Percentiles rank a stretch among this genome's conserved stretches.
Conservation (phyloP, 345 rosid genomes). For the Psidium friedrichsthalianum region DNA sequence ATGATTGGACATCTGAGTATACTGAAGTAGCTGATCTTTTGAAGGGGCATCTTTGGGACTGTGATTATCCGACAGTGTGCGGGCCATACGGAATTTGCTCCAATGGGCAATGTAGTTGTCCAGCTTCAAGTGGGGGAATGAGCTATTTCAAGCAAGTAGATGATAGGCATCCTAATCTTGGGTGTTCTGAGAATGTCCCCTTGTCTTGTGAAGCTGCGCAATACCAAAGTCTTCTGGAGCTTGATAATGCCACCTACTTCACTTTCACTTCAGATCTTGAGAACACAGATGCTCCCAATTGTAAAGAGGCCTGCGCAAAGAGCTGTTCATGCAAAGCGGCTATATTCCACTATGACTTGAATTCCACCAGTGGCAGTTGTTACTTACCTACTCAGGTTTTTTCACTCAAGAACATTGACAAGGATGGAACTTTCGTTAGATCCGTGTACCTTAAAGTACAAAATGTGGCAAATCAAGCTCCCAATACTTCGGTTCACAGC, state of each 20-base stretch:
- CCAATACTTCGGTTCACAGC: neutral
- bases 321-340: constrained; percentile 25
- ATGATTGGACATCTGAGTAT: neutral
- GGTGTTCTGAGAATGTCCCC: neutral
- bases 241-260: neutral
- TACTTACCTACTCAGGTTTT: constrained; percentile 2
- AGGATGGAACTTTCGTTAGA: too few species aligned
- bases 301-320: constrained; percentile 3
- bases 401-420: neutral
- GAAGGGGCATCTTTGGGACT: neutral
- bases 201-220: neutral
- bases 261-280: neutral
- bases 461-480: too few species aligned
- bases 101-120: neutral
- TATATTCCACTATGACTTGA: neutral
- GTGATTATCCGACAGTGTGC: neutral
- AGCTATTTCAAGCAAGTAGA: neutral
- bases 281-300: neutral
- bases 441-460: constrained; percentile 3
- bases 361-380: neutral
- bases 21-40: neutral
- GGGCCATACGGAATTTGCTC: neutral
- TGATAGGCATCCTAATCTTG: neutral
- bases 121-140: neutral
- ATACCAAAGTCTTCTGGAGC: neutral